Conservation (phyloP, 108 stramenopile genomes). For the Nannochloropsis gaditana region DNA sequence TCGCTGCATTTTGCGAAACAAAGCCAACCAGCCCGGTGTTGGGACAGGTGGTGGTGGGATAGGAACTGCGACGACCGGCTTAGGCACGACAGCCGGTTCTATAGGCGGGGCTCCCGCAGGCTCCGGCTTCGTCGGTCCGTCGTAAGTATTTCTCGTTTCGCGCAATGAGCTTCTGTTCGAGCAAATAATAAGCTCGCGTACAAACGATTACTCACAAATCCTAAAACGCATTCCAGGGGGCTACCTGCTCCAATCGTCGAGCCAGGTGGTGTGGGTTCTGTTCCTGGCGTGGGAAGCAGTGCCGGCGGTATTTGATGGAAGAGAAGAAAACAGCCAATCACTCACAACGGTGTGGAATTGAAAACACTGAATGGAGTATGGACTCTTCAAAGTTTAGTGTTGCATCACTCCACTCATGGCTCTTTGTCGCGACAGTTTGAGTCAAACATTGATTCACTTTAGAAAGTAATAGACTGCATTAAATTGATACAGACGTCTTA, state of each 20-base stretch:
- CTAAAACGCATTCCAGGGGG: neutral
- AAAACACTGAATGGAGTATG: too few species aligned
- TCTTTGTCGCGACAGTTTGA: too few species aligned
- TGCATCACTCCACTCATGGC: too few species aligned
- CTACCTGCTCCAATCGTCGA: neutral
- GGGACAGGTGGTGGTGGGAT: neutral
- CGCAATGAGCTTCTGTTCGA: neutral
- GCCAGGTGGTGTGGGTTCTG: constrained; percentile 7
- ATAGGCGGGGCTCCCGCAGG: constrained; percentile 14
- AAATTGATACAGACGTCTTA: too few species aligned
- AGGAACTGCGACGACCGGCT: neutral
- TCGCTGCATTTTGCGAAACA: neutral
- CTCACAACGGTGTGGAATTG: too few species aligned
- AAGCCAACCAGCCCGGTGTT: neutral
- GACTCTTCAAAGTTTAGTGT: too few species aligned
- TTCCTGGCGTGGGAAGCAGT: neutral
- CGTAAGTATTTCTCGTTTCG: neutral
- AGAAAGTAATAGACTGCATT: too few species aligned
- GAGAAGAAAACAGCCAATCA: too few species aligned
- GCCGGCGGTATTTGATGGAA: too few species aligned
- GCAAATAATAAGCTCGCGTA: too few species aligned
- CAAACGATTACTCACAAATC: too few species aligned
- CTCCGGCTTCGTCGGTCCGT: neutral
- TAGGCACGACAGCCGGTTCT: neutral
- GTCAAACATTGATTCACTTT: too few species aligned